These are phyloP conservation scores for Fusarium sp. DNA, from an alignment of 2,329 filamentous ascomycete species.

Conservation along the genomic window DNA sequence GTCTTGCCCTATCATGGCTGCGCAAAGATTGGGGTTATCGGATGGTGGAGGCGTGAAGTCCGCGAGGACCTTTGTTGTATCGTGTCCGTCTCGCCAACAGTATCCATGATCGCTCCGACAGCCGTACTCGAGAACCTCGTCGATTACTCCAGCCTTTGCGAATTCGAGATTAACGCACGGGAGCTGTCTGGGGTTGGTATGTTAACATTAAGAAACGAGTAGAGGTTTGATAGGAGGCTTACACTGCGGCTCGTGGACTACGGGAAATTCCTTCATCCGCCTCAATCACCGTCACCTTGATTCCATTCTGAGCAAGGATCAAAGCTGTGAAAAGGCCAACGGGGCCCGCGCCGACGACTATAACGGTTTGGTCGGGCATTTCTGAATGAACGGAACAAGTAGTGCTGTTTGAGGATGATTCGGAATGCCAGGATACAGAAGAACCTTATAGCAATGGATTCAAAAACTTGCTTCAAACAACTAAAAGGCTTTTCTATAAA, in stretches of 20 bases:
- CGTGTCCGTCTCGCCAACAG: neutral
- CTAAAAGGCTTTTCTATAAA: neutral
- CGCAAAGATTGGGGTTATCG: neutral
- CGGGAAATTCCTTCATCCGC: neutral
- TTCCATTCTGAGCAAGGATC: neutral
- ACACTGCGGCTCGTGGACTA: neutral
- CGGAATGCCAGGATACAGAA: accelerated
- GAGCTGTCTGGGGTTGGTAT: neutral
- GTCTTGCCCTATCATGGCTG: neutral
- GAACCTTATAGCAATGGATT: accelerated
- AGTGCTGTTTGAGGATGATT: neutral
- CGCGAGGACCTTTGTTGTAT: neutral
- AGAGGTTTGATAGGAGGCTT: accelerated
- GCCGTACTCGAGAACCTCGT: accelerated
- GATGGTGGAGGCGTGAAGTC: neutral
- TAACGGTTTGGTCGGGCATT: neutral
- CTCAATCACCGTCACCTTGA: neutral
- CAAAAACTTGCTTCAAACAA: accelerated
- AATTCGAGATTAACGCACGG: neutral
- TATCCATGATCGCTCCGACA: neutral
- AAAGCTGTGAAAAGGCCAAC: neutral
- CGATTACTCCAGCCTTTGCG: neutral
- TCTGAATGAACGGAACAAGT: neutral
- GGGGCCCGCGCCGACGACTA: neutral
- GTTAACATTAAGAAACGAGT: too few relatives aligned